phyloP scores from a whole-genome alignment of 441 rosid species.

The California macrophylla region DNA sequence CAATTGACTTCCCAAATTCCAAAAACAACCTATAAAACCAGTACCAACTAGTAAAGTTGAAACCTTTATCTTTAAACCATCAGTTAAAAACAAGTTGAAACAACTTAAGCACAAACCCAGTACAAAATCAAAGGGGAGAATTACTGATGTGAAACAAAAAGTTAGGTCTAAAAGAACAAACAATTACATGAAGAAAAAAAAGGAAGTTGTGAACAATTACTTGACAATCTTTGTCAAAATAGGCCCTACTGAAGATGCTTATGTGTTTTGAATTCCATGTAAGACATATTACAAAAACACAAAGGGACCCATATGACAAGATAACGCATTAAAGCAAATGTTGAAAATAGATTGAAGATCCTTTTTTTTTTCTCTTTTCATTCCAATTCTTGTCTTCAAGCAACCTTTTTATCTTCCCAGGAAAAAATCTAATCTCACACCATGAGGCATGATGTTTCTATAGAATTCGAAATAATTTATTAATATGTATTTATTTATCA shows the following conservation, averaged over 20 bases:
- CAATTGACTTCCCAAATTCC: background rate
- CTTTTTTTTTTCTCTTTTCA: background rate
- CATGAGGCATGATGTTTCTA: background rate
- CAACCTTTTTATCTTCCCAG: slow-evolving; percentile 27
- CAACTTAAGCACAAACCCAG: background rate
- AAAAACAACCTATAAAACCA: background rate
- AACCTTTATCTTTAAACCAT: too few relatives aligned
- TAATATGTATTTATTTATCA: too few relatives aligned
- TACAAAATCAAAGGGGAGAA: background rate
- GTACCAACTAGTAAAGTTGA: background rate
- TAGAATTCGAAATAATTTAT: background rate
- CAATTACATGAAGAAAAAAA: background rate
- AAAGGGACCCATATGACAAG: slow-evolving; percentile 32
- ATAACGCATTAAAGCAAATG: slow-evolving; percentile 32
- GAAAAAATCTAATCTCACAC: slow-evolving; percentile 12
- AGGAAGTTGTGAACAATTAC: background rate
- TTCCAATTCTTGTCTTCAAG: slow-evolving; percentile 22
- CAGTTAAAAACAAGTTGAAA: background rate
- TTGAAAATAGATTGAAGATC: slow-evolving; percentile 24
- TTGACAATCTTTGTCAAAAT: slow-evolving; percentile 15
- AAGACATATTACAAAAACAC: slow-evolving; percentile 33
- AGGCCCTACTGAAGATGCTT: slow-evolving; percentile 13
- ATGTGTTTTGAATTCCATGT: slow-evolving; percentile 23
- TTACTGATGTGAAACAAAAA: background rate
- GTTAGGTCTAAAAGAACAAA: background rate